These are phyloP conservation scores for Vinca major DNA, from an alignment of 305 asterid genomes.

Conservation along the genomic window DNA sequence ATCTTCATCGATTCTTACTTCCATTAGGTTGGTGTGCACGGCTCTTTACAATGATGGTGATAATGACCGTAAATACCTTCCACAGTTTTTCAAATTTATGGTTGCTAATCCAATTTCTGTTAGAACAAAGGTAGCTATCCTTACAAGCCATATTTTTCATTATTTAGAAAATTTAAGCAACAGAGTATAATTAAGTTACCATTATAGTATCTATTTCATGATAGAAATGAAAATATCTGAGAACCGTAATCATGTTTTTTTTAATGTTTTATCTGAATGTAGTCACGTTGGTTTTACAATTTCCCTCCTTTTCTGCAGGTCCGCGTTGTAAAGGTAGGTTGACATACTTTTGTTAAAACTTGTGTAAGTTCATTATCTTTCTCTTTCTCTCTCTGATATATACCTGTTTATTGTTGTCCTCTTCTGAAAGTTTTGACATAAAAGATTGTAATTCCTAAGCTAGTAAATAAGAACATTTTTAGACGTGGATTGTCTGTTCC, in stretches of 20 bases:
- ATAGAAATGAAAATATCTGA: no score
- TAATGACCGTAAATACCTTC: slow-evolving; percentile 89
- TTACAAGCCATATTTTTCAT: slow-evolving; percentile 2
- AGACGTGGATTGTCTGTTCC: background rate
- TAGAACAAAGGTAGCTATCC: slow-evolving; percentile 67
- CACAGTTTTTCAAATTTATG: slow-evolving; percentile 90
- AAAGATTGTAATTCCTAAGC: background rate
- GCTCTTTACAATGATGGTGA: slow-evolving; percentile 88
- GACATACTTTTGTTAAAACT: background rate
- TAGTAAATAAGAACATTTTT: background rate
- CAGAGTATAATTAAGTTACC: background rate
- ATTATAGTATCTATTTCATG: no score
- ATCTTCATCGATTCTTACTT: slow-evolving; percentile 16
- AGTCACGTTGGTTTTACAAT: background rate
- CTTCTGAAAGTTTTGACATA: background rate
- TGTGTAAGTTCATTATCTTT: slow-evolving; percentile 32
- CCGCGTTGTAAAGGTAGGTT: slow-evolving; percentile 83
- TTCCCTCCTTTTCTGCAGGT: slow-evolving; percentile 53
- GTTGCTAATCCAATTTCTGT: slow-evolving; percentile 96
- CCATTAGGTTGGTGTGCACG: slow-evolving; percentile 81
- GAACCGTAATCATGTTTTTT: no score
- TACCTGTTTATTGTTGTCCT: background rate
- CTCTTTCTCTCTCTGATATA: background rate
- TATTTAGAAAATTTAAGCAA: background rate
- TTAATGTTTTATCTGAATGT: background rate